Evolutionary conservation across 352 stramenopile species (phyloP).

Genomic region (Phytophthora fragariaefolia): DNA sequence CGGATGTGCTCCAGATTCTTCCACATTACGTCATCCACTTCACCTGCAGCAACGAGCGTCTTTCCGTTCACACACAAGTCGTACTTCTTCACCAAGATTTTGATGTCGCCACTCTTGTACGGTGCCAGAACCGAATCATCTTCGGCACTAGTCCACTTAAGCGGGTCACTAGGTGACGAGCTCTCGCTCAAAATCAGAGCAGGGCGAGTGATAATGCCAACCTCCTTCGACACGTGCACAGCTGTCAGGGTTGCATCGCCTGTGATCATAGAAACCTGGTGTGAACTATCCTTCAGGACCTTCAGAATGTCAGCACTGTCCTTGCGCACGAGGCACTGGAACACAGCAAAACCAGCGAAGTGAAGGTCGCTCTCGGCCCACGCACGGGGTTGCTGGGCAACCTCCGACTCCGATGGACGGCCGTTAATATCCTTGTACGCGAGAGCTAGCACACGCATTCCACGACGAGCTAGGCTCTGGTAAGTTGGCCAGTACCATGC

Average conservation of each 20-base stretch:
- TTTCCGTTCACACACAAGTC: conserved; percentile 89
- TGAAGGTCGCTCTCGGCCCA: conserved; percentile 94
- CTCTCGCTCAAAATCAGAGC: conserved; percentile 77
- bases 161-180: conserved; percentile 34
- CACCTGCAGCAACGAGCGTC: conserved; percentile 69
- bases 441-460: conserved; percentile 95
- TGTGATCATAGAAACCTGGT: conserved; percentile 99
- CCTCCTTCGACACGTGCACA: conserved; percentile 95
- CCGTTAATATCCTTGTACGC: conserved; percentile 93
- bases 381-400: conserved; percentile 82
- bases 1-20: conserved; percentile 78
- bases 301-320: conserved; percentile 95
- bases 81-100: conserved; percentile 75
- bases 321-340: conserved; percentile 95
- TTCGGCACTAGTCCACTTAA: conserved; percentile 86
- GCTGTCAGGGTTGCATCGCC: conserved; percentile 98
- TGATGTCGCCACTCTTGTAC: conserved; percentile 73
- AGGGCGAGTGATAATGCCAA: conserved; percentile 91
- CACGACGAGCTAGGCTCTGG: conserved; percentile 79
- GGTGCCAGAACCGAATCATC: conserved; percentile 73
- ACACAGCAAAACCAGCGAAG: conserved; percentile 96
- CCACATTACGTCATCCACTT: conserved; percentile 88
- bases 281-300: conserved; percentile 91
- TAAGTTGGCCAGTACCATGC: conserved; percentile 92
- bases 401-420: conserved; percentile 68